Conservation (phyloP, 2,329 filamentous ascomycete species). For the Curvularia spicifera region DNA sequence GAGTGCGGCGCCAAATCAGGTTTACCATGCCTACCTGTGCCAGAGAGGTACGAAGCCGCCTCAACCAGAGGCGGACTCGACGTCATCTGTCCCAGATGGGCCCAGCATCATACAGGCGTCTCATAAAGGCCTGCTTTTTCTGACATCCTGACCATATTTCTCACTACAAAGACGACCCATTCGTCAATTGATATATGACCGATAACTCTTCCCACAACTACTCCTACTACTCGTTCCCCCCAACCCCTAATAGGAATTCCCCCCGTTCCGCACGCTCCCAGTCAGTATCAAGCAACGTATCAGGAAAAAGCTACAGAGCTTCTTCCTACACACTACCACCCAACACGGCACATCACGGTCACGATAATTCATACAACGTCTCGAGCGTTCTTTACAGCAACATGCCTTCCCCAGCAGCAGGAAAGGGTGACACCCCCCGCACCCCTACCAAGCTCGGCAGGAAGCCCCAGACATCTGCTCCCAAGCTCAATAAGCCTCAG, state of each 20-base stretch:
- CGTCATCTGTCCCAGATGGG: conserved; percentile 42
- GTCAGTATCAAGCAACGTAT: conserved; percentile 50
- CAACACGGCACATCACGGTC: conserved; percentile 31
- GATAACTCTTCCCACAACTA: conserved; percentile 56
- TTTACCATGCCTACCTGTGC: conserved; percentile 37
- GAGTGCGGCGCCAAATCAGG: conserved; percentile 46
- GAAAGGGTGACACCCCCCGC: conserved; percentile 57
- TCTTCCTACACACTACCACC: conserved; percentile 16
- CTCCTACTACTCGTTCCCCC: conserved; percentile 60
- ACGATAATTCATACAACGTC: conserved; percentile 41
- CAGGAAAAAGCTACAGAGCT: conserved; percentile 32
- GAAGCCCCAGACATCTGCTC: conserved; percentile 51
- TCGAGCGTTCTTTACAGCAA: conserved; percentile 43
- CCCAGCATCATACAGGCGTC: conserved; percentile 25
- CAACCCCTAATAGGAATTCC: conserved; percentile 55
- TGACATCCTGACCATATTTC: conserved; percentile 9
- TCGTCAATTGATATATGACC: conserved; percentile 56
- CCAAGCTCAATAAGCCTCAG: conserved; percentile 52
- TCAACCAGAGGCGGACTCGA: conserved; percentile 31
- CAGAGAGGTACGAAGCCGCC: conserved; percentile 45
- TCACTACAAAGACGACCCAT: conserved; percentile 43
- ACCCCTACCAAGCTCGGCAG: conserved; percentile 60
- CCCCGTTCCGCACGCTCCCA: conserved; percentile 46
- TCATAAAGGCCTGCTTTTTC: conserved; percentile 41
- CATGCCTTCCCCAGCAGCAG: conserved; percentile 60